phyloP scores from a whole-genome alignment of 495 filamentous ascomycete genomes.

The Paragyromitra xinjiangensis region DNA sequence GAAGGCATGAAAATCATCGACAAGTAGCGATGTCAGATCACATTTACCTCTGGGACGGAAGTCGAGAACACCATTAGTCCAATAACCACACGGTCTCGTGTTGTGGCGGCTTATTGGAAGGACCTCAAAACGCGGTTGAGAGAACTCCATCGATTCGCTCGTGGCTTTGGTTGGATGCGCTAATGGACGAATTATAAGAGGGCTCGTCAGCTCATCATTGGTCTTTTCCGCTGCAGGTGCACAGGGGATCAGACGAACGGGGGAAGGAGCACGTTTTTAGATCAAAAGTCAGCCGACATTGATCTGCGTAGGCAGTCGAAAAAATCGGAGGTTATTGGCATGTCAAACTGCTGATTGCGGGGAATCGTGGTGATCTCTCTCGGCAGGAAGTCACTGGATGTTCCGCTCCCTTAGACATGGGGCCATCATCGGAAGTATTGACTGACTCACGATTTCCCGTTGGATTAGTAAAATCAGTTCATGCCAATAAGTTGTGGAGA shows the following conservation, averaged over 20 bases:
- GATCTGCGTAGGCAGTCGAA: not conserved
- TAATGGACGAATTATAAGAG: not conserved
- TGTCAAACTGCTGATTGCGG: constrained; percentile 4
- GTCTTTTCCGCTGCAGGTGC: not conserved
- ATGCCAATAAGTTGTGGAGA: not conserved
- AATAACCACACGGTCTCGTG: not conserved
- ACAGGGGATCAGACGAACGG: not conserved
- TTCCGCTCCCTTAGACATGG: not conserved
- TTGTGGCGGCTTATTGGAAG: not conserved
- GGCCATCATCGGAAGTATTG: not conserved
- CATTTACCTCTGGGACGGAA: constrained; percentile 3
- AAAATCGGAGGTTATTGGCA: constrained; percentile 10
- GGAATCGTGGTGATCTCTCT: not conserved
- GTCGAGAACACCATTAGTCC: not conserved
- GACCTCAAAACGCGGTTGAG: not conserved
- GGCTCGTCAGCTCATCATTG: not conserved
- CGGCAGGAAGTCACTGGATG: not conserved
- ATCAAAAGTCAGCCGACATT: constrained; percentile 7
- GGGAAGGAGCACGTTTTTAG: not conserved
- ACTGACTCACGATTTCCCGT: not conserved
- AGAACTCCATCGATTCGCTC: not conserved
- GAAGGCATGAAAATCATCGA: constrained; percentile 4
- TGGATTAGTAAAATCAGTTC: not conserved
- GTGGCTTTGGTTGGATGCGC: constrained; percentile 2
- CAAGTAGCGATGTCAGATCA: not conserved